Evolutionary conservation across 768 basidiomycete genomes (phyloP), one percentile per base, ranked within the genome.

Genomic region (Hypsizygus marmoreus): DNA sequence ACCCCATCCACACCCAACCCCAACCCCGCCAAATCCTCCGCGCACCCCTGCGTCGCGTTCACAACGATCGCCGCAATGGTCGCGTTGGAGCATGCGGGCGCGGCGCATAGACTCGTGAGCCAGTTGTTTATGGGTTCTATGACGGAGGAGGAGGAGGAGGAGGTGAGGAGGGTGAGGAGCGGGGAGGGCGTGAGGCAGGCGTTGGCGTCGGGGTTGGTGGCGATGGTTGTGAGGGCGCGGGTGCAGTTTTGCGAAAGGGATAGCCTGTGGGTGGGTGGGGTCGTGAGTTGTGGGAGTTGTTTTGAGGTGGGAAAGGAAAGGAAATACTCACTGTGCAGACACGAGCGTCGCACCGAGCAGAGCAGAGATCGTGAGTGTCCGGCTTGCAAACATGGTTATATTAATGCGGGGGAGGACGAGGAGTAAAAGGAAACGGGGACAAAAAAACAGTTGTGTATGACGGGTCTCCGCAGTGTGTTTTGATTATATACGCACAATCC

Each of bases 91-190:
- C 87, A 88, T 7, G 77, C 49, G 5, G 61, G 65, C 35, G 67
- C 65, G 13, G 71, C 52, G 59, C 86, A 88, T 40, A 85, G 28
- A 36, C 75, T 77, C 0, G 64, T 71, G 37, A 88, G 63, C 88
- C 88, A 91, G 30, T 41, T 73, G 63, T 84, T 68, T 44, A 88
- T 53, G 10, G 80, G 68, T 4, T 55, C 51, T 14, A 81, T 63
- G 35, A 83, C 48, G 8, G 79, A 77, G 13, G 61, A 52, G 40
- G 67, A 67, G 10, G 51, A 36, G 45, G 57, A 50, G 16, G 63
- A 54, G 19, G 67, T 49, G 43, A 72, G 47, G 39, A 82, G 49
- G 4, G 73, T 52, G 38, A 77, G 34, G n/a, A 84, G 62, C 22
- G 70, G 66, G 3, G 65, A 56, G 5, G 76, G 71, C 50, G 72